Evolutionary conservation across 257 asterid genomes (phyloP), one percentile per base, ranked within the genome.

Genomic region (Solanum habrochaites): DNA sequence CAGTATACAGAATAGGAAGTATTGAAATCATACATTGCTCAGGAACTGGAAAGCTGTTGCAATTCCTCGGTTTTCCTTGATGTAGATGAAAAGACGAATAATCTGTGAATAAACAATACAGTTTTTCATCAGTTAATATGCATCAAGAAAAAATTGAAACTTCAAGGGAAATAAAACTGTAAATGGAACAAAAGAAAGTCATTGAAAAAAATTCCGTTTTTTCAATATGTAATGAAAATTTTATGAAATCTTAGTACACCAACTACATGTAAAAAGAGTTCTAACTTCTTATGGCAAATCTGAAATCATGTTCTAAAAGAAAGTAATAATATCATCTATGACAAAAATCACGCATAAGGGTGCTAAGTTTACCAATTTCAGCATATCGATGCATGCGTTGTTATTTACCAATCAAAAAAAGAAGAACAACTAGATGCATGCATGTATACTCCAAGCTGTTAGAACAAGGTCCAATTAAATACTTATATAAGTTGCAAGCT

Each of bases 41-140:
- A 97, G 80, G 90, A 96, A 97, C 93, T 94, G 97, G 93, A 95
- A 97, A 90, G 99, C 98, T 90, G 83, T 87, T 87, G 90, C 90
- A 75, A 90, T 86, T 86, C 99, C 99, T 67, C 93, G 97, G 85
- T 96, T 92, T 89, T 97, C 97, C 94, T 97, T 91, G 89, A 96
- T 91, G 91, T 94, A 91, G 88, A 88, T 87, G 93, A 97, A 97
- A 90, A 97, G 99, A 21, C 94, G 94, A 87, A 96, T 95, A 60
- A 94, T 92, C 99, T 97, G 99, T 87, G 88, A 90, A 87, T 89
- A 75, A 85, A 83, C 87, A 90, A 52, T 39, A 52, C 77, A 66
- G 78, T 27, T 81, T 56, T 35, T 83, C 78, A 69, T 18, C 83
- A 88, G 31, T 27, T 73, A 75, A 80, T 56, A 69, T 21, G 75